phyloP scores from a whole-genome alignment of 306 rosid genomes.

The Pueraria montana region DNA sequence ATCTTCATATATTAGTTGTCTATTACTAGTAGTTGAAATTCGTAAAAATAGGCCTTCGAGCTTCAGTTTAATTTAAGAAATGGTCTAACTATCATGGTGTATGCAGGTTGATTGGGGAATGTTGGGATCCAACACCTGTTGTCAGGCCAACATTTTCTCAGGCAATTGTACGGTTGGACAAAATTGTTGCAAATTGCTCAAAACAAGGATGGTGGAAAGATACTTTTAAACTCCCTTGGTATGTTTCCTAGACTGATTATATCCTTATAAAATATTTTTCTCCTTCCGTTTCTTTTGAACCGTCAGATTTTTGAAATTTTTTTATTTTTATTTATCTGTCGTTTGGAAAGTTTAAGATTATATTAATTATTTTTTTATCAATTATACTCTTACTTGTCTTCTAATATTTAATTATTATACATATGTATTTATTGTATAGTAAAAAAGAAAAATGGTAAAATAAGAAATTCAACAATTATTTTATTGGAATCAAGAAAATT shows the following conservation, averaged over 20 bases:
- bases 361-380: too few species aligned
- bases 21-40: conserved; percentile 5
- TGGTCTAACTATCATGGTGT: conserved; percentile 48
- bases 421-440: too few species aligned
- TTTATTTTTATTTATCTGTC: too few species aligned
- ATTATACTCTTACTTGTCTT: too few species aligned
- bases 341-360: too few species aligned
- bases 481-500: too few species aligned
- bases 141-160: conserved; percentile 93
- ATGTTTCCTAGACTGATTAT: conserved; percentile 49
- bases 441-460: too few species aligned
- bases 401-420: too few species aligned
- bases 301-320: too few species aligned
- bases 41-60: conserved; percentile 32
- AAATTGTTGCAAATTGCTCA: conserved; percentile 83
- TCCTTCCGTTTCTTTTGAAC: too few species aligned
- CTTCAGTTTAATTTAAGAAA: conserved; percentile 31
- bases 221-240: conserved; percentile 98
- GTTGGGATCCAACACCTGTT: conserved; percentile 87
- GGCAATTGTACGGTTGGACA: conserved; percentile 81
- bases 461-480: too few species aligned
- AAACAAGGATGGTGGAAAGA: conserved; percentile 99
- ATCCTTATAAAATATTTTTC: conserved; percentile 7
- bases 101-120: conserved; percentile 92
- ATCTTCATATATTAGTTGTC: conserved; percentile 18